Conservation (phyloP, 1,284 basidiomycete species). For the Austroboletus niveus region DNA sequence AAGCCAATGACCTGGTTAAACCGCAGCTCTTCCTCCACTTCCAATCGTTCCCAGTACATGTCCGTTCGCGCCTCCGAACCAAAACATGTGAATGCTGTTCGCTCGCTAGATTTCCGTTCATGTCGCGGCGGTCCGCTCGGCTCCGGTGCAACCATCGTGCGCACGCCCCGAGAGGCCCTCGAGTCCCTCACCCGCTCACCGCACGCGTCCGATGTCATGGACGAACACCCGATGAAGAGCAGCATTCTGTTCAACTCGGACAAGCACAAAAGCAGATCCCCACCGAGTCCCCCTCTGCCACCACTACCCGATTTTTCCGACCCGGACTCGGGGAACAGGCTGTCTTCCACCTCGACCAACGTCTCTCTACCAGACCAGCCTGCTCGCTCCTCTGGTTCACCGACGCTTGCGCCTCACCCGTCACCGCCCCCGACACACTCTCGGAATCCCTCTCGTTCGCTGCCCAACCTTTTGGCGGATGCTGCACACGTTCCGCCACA, state of each 20-base stretch:
- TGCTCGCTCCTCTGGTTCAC: slow-evolving; percentile 37
- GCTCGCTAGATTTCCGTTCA: slow-evolving; percentile 45
- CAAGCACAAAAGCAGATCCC: slow-evolving; percentile 30
- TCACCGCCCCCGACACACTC: slow-evolving; percentile 38
- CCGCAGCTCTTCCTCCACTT: slow-evolving; percentile 27
- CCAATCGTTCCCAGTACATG: slow-evolving; percentile 35
- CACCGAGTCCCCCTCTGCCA: slow-evolving; percentile 55
- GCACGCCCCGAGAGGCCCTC: slow-evolving; percentile 74
- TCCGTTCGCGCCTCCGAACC: slow-evolving; percentile 60
- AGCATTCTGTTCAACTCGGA: slow-evolving; percentile 16
- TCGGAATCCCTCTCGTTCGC: slow-evolving; percentile 39
- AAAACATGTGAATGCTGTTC: slow-evolving; percentile 45
- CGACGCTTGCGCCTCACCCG: slow-evolving; percentile 32
- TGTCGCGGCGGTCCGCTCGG: slow-evolving; percentile 54
- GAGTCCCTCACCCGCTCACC: slow-evolving; percentile 52
- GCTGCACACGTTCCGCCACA: slow-evolving; percentile 36
- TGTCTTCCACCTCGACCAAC: slow-evolving; percentile 22
- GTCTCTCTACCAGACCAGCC: slow-evolving; percentile 20
- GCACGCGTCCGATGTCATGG: not conserved
- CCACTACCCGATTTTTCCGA: slow-evolving; percentile 39
- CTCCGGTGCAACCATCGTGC: slow-evolving; percentile 64
- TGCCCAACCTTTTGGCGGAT: slow-evolving; percentile 39
- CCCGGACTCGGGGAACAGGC: slow-evolving; percentile 16
- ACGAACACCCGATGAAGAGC: slow-evolving; percentile 20
- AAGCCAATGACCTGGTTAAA: slow-evolving; percentile 33